Conservation (phyloP, 2,329 filamentous ascomycete genomes). For the Colletotrichum acutatum region DNA sequence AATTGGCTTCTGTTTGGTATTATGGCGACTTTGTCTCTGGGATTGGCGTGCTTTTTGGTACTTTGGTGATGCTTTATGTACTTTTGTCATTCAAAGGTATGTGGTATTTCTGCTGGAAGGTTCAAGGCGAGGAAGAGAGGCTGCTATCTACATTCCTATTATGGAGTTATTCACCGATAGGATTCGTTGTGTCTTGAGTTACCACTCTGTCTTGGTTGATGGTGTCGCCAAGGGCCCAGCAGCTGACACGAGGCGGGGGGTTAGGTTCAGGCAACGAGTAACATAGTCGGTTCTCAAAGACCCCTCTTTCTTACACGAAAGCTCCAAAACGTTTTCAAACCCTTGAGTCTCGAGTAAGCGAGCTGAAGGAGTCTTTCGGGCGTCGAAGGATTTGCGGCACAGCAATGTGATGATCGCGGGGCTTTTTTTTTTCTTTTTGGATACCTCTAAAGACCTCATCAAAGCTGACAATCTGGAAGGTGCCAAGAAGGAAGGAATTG, state of each 20-base stretch:
- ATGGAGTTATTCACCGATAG: neutral
- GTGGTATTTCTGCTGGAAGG: neutral
- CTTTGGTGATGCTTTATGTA: neutral
- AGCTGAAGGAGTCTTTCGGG: neutral
- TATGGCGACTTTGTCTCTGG: neutral
- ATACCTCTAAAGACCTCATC: neutral
- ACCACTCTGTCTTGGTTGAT: neutral
- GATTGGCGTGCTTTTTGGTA: neutral
- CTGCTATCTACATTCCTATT: neutral
- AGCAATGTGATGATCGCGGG: neutral
- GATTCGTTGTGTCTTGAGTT: neutral
- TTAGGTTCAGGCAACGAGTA: neutral
- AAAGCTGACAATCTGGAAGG: neutral
- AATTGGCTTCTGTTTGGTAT: neutral
- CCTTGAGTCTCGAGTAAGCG: neutral
- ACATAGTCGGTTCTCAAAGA: too few relatives aligned
- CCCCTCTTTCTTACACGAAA: too few relatives aligned
- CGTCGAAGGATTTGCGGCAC: neutral
- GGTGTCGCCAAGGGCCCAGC: neutral
- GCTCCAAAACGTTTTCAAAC: too few relatives aligned
- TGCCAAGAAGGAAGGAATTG: conserved; percentile 1
- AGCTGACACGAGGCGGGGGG: too few relatives aligned
- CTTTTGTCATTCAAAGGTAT: neutral
- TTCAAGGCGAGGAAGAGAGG: neutral
- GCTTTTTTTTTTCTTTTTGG: too few relatives aligned